These are phyloP conservation scores for Cercophora samala DNA, from an alignment of 495 filamentous ascomycete genomes.

Conservation along the genomic window DNA sequence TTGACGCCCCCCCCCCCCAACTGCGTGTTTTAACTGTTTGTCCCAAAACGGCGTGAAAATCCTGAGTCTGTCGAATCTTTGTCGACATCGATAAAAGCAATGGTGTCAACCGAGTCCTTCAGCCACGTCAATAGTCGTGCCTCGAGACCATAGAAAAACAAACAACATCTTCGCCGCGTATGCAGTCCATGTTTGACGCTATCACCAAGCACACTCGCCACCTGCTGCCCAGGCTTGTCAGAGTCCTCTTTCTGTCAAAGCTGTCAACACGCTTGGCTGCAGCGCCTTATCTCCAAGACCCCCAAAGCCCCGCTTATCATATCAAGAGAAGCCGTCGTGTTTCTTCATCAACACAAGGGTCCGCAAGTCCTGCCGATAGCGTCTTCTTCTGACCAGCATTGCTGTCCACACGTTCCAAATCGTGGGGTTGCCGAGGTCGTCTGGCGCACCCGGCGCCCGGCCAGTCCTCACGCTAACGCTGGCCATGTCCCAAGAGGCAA, in stretches of 20 bases:
- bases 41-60: neutral
- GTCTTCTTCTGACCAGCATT: neutral
- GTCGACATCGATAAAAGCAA: neutral
- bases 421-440: constrained; percentile 5
- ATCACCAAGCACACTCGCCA: neutral
- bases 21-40: neutral
- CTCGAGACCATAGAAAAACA: neutral
- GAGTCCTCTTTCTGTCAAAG: neutral
- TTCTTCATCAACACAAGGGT: neutral
- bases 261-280: constrained; percentile 4
- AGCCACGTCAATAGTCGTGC: neutral
- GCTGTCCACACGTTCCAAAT: neutral
- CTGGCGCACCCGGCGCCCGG: neutral
- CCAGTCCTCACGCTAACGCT: neutral
- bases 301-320: neutral
- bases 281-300: neutral
- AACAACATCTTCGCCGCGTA: neutral
- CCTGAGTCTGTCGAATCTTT: neutral
- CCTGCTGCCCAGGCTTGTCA: neutral
- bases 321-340: neutral
- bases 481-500: neutral
- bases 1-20: neutral
- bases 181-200: neutral
- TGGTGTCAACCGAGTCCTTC: neutral
- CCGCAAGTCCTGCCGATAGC: neutral